A percentile compares a stretch with the other conserved stretches of the same genome.
Conservation (phyloP, 2,329 filamentous ascomycete species). For the Talaromyces sp. region DNA sequence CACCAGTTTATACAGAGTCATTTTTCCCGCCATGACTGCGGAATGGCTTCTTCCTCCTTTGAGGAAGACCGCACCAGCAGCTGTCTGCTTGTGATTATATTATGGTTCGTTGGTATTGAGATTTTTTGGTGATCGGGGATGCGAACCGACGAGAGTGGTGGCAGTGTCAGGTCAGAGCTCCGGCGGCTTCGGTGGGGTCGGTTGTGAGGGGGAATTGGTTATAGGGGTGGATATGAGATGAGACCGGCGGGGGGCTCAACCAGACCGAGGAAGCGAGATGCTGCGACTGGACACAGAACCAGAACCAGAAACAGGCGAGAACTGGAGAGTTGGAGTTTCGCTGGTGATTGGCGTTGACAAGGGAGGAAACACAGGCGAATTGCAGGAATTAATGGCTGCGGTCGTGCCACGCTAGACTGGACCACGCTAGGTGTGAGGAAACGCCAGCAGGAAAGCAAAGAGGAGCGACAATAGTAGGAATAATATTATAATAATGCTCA, state of each 20-base stretch:
- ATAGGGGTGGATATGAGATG: not conserved
- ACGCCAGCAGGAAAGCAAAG: not conserved
- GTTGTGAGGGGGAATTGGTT: not conserved
- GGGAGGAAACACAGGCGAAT: not conserved
- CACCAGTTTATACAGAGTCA: slow-evolving; percentile 95
- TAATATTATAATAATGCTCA: too few species aligned
- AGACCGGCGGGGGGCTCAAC: not conserved
- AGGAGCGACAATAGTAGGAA: too few species aligned
- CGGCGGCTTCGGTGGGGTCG: slow-evolving; percentile 1
- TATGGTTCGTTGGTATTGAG: not conserved
- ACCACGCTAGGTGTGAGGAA: not conserved
- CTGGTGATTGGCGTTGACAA: not conserved
- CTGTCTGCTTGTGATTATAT: not conserved
- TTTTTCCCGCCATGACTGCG: slow-evolving; percentile 77
- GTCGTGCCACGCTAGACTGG: not conserved
- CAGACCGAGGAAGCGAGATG: not conserved
- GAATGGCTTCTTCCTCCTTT: not conserved
- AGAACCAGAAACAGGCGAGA: not conserved
- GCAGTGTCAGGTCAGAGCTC: not conserved
- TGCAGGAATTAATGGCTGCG: not conserved
- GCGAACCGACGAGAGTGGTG: not conserved
- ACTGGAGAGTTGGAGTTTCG: not conserved
- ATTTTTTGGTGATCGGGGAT: not conserved
- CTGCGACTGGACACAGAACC: not conserved
- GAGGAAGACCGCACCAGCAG: not conserved